Percentiles rank a stretch among this genome's conserved stretches.
Evolutionary conservation across 1,284 basidiomycete genomes (phyloP).

Genomic region (Sanguinoderma infundibulare): DNA sequence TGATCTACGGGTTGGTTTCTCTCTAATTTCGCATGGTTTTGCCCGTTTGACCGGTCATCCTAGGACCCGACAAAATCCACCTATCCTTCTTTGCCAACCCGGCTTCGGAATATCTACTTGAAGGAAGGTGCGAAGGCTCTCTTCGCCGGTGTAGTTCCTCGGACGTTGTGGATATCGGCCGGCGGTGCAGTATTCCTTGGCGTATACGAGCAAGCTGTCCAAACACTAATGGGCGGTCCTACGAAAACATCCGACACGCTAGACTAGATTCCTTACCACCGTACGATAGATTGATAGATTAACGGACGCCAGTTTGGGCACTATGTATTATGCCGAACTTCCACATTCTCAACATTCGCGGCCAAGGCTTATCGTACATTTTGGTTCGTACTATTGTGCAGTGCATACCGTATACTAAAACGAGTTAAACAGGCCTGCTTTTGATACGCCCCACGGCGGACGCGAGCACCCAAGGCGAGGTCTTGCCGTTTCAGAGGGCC

Average conservation of each 20-base stretch:
- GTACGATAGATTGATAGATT: not conserved
- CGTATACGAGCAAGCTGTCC: slow-evolving; percentile 78
- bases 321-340: too few relatives aligned
- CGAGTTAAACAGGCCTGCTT: not conserved
- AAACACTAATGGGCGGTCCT: slow-evolving; percentile 20
- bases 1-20: slow-evolving; percentile 69
- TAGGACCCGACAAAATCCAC: slow-evolving; percentile 54
- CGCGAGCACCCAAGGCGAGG: too few relatives aligned
- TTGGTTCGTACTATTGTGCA: not conserved
- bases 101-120: slow-evolving; percentile 69
- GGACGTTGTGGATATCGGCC: slow-evolving; percentile 95
- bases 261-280: not conserved
- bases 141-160: slow-evolving; percentile 88
- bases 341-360: too few relatives aligned
- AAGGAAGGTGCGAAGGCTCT: slow-evolving; percentile 80
- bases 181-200: slow-evolving; percentile 98
- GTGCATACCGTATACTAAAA: not conserved
- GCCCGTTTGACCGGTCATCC: not conserved
- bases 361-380: not conserved
- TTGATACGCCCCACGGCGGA: not conserved
- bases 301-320: too few relatives aligned
- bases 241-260: not conserved
- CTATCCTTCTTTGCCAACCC: slow-evolving; percentile 57
- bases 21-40: slow-evolving; percentile 5
- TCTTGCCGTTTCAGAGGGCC: not conserved